phyloP scores from a whole-genome alignment of 2,329 filamentous ascomycete species.

The Neopestalotiopsis sp. region DNA sequence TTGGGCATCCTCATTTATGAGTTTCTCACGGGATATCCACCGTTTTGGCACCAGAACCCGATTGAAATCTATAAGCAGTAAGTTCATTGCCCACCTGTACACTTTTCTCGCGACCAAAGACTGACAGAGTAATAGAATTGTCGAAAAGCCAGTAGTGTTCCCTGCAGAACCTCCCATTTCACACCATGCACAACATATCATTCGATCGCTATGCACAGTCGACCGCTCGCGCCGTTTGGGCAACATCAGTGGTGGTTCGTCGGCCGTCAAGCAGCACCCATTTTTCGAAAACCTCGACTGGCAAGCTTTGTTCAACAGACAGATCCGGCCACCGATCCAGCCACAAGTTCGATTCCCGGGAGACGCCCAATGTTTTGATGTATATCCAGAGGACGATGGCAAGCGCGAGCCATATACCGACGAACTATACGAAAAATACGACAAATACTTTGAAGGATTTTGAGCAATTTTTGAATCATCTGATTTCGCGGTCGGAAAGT shows the following conservation, averaged over 20 bases:
- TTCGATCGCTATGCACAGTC: constrained; percentile 77
- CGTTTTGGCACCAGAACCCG: constrained; percentile 86
- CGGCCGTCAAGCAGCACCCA: constrained; percentile 74
- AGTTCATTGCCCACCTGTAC: constrained; percentile 27
- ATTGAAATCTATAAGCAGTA: constrained; percentile 86
- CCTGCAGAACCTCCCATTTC: constrained; percentile 71
- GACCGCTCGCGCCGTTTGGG: constrained; percentile 80
- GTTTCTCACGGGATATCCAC: constrained; percentile 83
- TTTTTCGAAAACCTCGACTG: constrained; percentile 79
- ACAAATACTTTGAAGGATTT: constrained; percentile 75
- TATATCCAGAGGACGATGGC: constrained; percentile 78
- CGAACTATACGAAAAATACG: constrained; percentile 72
- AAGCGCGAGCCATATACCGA: constrained; percentile 70
- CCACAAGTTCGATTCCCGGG: constrained; percentile 76
- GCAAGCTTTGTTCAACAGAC: constrained; percentile 72
- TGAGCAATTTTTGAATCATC: constrained; percentile 38
- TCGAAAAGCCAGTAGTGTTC: constrained; percentile 78
- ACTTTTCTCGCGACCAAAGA: not conserved
- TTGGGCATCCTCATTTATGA: constrained; percentile 85
- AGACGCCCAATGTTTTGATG: constrained; percentile 82
- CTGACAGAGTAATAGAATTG: constrained; percentile 61
- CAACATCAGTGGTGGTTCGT: constrained; percentile 77
- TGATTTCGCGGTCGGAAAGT: not conserved
- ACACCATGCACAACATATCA: constrained; percentile 73
- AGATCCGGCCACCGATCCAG: constrained; percentile 72